Base-by-base conservation (phyloP, 331 rosid genomes). In the Telfairia occidentalis region DNA sequence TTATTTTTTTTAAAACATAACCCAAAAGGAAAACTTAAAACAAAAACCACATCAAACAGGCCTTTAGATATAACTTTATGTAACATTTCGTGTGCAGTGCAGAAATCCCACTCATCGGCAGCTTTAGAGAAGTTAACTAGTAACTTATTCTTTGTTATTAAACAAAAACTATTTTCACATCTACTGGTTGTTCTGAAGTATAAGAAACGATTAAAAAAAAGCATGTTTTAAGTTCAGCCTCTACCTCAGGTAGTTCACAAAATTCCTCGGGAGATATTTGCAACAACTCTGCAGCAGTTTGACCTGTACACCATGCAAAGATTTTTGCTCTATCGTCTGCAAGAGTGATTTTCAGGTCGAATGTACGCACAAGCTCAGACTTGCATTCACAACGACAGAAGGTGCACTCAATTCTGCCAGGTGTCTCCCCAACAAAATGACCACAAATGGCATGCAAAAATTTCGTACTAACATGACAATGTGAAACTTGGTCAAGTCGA, bases 211-310 rank as follows among this genome's bases (percentile, higher is more conserved):
- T 5, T 40, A n/a, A 5, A 40, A 50, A n/a, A 50, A 50, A 5
- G 18, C 49, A 65, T 19, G 19, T 19, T 65, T 65, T 65, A 65
- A 65, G 72, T 19, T 19, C 52, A 65, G 32, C 5, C 15, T 65
- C 5, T 91, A 91, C 98, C 98, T 94, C 98, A 10, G 92, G 90
- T 69, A 91, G 96, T 72, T 88, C 92, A 54, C 75, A 71, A 77
- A 94, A 94, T 75, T 91, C 96, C 13, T 89, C 92, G 0, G 98
- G 91, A 71, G 96, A 89, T 85, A 94, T 91, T 82, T 91, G 97
- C 83, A 94, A 83, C 82, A 94, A 79, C 80, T 94, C 97, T 82
- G 89, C 84, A 37, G 97, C 97, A 59, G 97, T 85, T 83, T 88
- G 92, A 83, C 96, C 96, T 21, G 90, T 84, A 77, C 95, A 91